A percentile compares a stretch with the other conserved stretches of the same genome.
Evolutionary conservation across 768 basidiomycete species (phyloP).

Genomic region (Lepiota brunneoincarnata): DNA sequence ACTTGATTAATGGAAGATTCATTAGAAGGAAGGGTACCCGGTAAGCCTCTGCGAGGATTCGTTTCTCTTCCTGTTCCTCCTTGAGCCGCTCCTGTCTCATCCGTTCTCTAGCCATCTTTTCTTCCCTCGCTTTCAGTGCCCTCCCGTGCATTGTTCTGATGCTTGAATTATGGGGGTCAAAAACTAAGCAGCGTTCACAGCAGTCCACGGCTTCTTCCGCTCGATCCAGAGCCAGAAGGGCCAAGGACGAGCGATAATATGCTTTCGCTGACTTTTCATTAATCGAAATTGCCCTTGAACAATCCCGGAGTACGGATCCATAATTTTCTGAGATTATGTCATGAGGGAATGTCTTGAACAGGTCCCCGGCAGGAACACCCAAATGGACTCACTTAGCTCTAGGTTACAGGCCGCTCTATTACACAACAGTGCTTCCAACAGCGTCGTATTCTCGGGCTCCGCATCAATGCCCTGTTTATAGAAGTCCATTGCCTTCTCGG

Average conservation of each 20-base stretch:
- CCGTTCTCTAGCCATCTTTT: slow-evolving; percentile 48
- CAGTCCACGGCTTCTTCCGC: slow-evolving; percentile 83
- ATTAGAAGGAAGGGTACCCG: slow-evolving; percentile 43
- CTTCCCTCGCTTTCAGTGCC: slow-evolving; percentile 42
- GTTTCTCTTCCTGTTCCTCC: slow-evolving; percentile 51
- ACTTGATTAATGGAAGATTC: background rate
- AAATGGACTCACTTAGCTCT: slow-evolving; percentile 65
- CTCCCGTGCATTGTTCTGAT: slow-evolving; percentile 49
- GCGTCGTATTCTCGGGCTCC: slow-evolving; percentile 58
- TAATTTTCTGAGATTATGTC: slow-evolving; percentile 65
- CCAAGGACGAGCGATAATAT: slow-evolving; percentile 79
- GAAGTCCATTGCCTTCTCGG: slow-evolving; percentile 84
- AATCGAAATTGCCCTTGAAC: slow-evolving; percentile 64
- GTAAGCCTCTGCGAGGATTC: slow-evolving; percentile 55
- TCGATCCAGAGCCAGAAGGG: slow-evolving; percentile 71
- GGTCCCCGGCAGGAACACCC: slow-evolving; percentile 3
- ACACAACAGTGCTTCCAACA: slow-evolving; percentile 70
- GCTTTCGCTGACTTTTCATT: slow-evolving; percentile 76
- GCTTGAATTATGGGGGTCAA: slow-evolving; percentile 55
- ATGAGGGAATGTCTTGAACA: slow-evolving; percentile 1
- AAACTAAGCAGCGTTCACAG: slow-evolving; percentile 63
- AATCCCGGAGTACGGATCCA: slow-evolving; percentile 83
- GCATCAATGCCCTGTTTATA: slow-evolving; percentile 90
- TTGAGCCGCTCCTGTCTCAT: slow-evolving; percentile 48
- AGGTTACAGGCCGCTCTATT: slow-evolving; percentile 96